phyloP scores from a whole-genome alignment of 2,329 filamentous ascomycete species.

The Claviceps digitariae region DNA sequence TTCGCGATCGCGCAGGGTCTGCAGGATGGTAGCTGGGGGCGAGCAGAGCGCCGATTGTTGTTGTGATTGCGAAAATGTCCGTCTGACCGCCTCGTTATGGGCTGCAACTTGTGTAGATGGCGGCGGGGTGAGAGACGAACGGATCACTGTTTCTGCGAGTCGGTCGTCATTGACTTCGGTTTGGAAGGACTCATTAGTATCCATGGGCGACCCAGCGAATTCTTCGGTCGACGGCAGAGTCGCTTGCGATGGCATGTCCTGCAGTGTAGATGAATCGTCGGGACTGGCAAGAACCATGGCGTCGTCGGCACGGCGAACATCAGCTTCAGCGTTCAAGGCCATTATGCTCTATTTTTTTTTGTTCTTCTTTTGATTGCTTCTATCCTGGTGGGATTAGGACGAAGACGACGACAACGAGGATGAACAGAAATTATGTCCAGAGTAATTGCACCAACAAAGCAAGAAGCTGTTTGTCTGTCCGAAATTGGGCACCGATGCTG shows the following conservation, averaged over 20 bases:
- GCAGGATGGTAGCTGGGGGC: conserved; percentile 35
- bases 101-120: conserved; percentile 38
- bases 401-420: background rate
- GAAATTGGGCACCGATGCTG: background rate
- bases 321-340: conserved; percentile 22
- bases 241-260: conserved; percentile 30
- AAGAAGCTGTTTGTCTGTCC: background rate
- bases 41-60: conserved; percentile 38
- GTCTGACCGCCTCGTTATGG: conserved; percentile 14
- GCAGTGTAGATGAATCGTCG: conserved; percentile 19
- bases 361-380: background rate
- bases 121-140: conserved; percentile 44
- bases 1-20: conserved; percentile 19
- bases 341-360: conserved; percentile 12
- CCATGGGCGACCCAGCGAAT: conserved; percentile 37
- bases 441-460: no score
- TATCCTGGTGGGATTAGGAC: background rate
- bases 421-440: background rate
- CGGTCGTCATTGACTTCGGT: conserved; percentile 36
- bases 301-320: conserved; percentile 19
- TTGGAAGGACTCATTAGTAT: conserved; percentile 34
- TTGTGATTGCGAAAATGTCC: conserved; percentile 22
- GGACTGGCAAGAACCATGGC: conserved; percentile 18
- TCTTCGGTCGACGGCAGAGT: conserved; percentile 47
- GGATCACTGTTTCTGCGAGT: conserved; percentile 31